Base-by-base conservation (phyloP, 306 rosid species). In the Abrus precatorius region DNA sequence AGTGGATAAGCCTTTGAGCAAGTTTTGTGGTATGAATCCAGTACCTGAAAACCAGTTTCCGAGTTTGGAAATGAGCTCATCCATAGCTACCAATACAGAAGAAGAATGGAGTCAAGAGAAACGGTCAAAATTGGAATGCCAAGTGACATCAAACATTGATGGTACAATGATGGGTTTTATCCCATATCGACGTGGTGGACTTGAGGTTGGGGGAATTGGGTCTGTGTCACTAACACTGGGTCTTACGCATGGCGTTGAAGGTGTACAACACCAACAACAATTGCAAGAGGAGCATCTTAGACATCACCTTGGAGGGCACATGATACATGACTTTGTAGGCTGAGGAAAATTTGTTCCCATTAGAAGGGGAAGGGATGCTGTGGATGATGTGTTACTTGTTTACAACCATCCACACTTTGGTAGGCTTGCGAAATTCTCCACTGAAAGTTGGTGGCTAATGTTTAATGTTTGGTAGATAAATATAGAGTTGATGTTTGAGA, bases 171-270 rank as follows among this genome's bases (percentile, higher is more conserved):
- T 88, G 85, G 94, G 97, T 55, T 95, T 91, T 76, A 60, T 88
- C 43, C 98, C 98, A 2, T 93, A 85, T 69, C 78, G 85, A 34
- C 80, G 81, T 32, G 86, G 80, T n/a, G 89, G 84, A 9, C 50
- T 82, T 6, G 94, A 90, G 61, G 87, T 88, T 30, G 89, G 90
- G 36, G 88, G 91, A 32, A 85, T 82, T 29, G 97, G 97, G 33
- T 85, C 95, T 1, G 95, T 90, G 75, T 90, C 99, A 36, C 80
- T 95, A 63, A 95, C 95, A 6, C 76, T 94, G 84, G 95, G 92
- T 14, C 94, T 92, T 4, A 87, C 94, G 74, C 97, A 90, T 76
- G 91, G 93, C 2, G 89, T 87, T 20, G 96, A 91, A 83, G 88
- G 74, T 41, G 85, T 57, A 20, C 90, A 90, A 63, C 87, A 80